A percentile compares a stretch with the other conserved stretches of the same genome.
Conservation (phyloP, 192 early-diverging fungal genomes). For the Backusella psychrophila region DNA sequence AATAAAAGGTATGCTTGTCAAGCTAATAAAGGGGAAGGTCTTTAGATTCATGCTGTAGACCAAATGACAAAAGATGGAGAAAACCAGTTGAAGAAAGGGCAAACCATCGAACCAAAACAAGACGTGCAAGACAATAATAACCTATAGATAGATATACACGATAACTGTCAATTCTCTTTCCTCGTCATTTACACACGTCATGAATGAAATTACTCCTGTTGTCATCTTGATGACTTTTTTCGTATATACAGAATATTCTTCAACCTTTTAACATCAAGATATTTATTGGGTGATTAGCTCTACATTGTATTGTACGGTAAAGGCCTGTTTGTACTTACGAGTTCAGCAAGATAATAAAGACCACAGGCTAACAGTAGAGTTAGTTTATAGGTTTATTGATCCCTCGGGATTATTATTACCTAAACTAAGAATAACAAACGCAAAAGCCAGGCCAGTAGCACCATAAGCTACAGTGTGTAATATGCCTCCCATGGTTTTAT, state of each 20-base stretch:
- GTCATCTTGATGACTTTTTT: slow-evolving; percentile 70
- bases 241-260: slow-evolving; percentile 81
- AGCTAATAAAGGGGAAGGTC: slow-evolving; percentile 81
- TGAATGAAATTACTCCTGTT: slow-evolving; percentile 43
- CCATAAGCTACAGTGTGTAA: slow-evolving; percentile 53
- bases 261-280: slow-evolving; percentile 31
- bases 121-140: slow-evolving; percentile 65
- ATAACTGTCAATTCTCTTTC: not conserved
- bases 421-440: slow-evolving; percentile 58
- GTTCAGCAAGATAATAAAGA: slow-evolving; percentile 77
- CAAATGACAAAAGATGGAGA: slow-evolving; percentile 74
- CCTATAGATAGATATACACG: slow-evolving; percentile 25
- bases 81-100: slow-evolving; percentile 63
- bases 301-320: slow-evolving; percentile 22
- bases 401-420: slow-evolving; percentile 34
- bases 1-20: slow-evolving; percentile 73
- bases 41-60: slow-evolving; percentile 79
- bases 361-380: slow-evolving; percentile 62
- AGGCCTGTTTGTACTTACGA: slow-evolving; percentile 38
- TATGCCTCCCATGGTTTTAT: slow-evolving; percentile 9
- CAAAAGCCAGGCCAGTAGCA: slow-evolving; percentile 45
- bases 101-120: slow-evolving; percentile 79
- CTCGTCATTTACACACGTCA: not conserved
- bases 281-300: not conserved
- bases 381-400: not conserved